Evolutionary conservation across 179 eudicot species (phyloP).

Genomic region (Corrigiola litoralis): DNA sequence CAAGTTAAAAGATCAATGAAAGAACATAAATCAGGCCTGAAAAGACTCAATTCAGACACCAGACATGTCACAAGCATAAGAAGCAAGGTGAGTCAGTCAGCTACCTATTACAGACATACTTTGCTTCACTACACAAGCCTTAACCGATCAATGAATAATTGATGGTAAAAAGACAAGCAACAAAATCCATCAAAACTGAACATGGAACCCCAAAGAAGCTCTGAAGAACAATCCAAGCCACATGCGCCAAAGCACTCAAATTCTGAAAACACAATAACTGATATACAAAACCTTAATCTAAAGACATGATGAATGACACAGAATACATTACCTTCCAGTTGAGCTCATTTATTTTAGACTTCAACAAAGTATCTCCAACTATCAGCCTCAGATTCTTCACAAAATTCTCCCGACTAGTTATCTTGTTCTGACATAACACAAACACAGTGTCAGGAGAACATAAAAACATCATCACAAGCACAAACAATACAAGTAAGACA

Average conservation of each 20-base stretch:
- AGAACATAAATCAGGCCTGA: too few species aligned
- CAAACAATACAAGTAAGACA: not conserved
- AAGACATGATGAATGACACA: not conserved
- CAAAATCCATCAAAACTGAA: too few species aligned
- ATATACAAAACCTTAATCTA: not conserved
- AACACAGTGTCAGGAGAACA: not conserved
- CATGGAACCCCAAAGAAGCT: too few species aligned
- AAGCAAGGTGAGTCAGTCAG: too few species aligned
- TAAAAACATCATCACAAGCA: not conserved
- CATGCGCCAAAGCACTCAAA: not conserved
- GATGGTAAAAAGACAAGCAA: too few species aligned
- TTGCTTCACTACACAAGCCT: too few species aligned
- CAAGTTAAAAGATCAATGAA: too few species aligned
- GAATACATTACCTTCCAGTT: conserved; percentile 25
- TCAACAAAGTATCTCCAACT: conserved; percentile 32
- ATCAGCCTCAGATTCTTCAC: conserved; percentile 32
- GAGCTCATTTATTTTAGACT: conserved; percentile 19
- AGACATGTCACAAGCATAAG: too few species aligned
- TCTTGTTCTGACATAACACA: conserved; percentile 23
- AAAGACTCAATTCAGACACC: too few species aligned
- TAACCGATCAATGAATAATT: too few species aligned
- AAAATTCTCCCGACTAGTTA: conserved; percentile 25
- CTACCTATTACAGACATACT: too few species aligned
- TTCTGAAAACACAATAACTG: not conserved
- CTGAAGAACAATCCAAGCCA: too few species aligned